These are phyloP conservation scores for Piromyces sp. DNA, from an alignment of 192 early-diverging fungal genomes.

Conservation along the genomic window DNA sequence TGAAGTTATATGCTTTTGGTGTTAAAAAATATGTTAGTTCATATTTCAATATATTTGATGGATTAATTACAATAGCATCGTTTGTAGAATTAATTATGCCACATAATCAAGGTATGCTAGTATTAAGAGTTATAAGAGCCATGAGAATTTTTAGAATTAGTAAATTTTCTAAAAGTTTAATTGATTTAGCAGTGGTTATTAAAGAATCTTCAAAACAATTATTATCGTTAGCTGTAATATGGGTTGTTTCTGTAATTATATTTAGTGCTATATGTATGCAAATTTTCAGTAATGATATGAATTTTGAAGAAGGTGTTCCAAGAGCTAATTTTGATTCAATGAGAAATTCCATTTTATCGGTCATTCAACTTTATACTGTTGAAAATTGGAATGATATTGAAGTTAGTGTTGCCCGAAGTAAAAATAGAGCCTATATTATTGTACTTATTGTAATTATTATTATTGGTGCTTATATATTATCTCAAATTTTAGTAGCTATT, in stretches of 20 bases:
- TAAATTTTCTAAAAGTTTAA: background rate
- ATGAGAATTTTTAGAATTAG: background rate
- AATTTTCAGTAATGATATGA: background rate
- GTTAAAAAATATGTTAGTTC: background rate
- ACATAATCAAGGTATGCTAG: background rate
- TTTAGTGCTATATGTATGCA: background rate
- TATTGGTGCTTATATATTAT: background rate
- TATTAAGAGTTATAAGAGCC: background rate
- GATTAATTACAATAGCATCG: background rate
- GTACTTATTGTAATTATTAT: background rate
- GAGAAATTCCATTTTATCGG: background rate
- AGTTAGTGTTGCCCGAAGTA: background rate
- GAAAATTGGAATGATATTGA: background rate
- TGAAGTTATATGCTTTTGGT: background rate
- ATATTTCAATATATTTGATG: background rate
- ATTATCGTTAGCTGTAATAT: background rate
- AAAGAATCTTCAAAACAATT: background rate
- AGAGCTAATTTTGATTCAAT: background rate
- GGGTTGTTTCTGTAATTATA: background rate
- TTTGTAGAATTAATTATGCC: background rate
- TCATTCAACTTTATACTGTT: background rate
- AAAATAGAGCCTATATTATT: background rate
- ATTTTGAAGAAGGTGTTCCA: background rate
- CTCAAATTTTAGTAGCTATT: background rate
- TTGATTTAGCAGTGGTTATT: background rate